Conservation (phyloP, 495 filamentous ascomycete genomes). For the Cairneyella variabilis region DNA sequence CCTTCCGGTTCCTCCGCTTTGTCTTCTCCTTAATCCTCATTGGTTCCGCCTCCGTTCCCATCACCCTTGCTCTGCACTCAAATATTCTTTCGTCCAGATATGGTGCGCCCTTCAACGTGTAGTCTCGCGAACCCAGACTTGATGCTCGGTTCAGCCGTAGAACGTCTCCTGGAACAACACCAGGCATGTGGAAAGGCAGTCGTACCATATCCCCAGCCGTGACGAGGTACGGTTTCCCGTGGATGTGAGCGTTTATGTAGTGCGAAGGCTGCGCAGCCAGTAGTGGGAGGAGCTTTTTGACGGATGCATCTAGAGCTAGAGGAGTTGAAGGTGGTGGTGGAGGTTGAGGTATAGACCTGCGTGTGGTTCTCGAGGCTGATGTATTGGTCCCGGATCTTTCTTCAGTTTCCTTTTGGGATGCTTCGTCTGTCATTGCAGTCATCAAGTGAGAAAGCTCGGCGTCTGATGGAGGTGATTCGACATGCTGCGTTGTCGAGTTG, state of each 20-base stretch:
- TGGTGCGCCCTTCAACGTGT: constrained; percentile 75
- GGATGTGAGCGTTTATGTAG: constrained; percentile 85
- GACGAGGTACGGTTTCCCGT: constrained; percentile 85
- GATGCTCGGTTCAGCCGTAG: constrained; percentile 82
- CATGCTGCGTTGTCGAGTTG: constrained; percentile 25
- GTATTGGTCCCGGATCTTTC: no score
- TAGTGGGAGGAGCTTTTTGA: constrained; percentile 68
- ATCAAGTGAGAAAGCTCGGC: constrained; percentile 5
- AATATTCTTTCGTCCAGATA: constrained; percentile 79
- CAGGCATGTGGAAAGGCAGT: constrained; percentile 92
- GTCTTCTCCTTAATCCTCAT: constrained; percentile 87
- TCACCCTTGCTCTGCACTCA: constrained; percentile 79
- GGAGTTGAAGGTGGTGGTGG: constrained; percentile 14
- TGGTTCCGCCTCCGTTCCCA: constrained; percentile 84
- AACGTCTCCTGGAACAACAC: constrained; percentile 75
- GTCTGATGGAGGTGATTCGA: constrained; percentile 20
- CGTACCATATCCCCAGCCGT: constrained; percentile 80
- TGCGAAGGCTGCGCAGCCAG: constrained; percentile 74
- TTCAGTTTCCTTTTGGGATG: no score
- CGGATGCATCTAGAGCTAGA: constrained; percentile 47
- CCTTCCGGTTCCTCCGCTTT: constrained; percentile 76
- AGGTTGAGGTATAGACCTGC: constrained; percentile 4
- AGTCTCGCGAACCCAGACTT: constrained; percentile 79
- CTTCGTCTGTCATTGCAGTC: background rate
- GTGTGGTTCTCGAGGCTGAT: background rate